Conservation (phyloP, 208 protist species). For the Leishmania tarentolae region DNA sequence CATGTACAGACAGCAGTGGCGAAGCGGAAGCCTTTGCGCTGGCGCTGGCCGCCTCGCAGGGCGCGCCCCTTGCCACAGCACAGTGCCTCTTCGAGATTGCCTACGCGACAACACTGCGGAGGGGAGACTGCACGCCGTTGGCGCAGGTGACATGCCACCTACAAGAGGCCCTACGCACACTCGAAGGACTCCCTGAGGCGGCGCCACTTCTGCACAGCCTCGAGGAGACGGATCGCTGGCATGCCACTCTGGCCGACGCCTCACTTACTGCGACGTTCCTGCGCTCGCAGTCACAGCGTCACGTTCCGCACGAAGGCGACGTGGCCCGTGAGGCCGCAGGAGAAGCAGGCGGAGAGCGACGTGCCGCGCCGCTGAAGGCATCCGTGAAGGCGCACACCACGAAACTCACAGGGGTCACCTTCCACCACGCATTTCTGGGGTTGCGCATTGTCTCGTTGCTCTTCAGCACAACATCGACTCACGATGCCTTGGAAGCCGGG, state of each 20-base stretch:
- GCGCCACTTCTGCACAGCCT: constrained; percentile 13
- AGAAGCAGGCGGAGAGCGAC: not conserved
- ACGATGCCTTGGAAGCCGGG: not conserved
- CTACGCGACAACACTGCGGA: constrained; percentile 15
- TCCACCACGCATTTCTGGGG: constrained; percentile 30
- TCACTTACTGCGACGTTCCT: constrained; percentile 26
- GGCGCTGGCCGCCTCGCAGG: constrained; percentile 43
- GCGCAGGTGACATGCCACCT: constrained; percentile 14
- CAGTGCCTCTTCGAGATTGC: constrained; percentile 47
- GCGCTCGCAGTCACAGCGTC: not conserved
- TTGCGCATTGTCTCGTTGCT: constrained; percentile 33
- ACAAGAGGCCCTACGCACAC: constrained; percentile 23
- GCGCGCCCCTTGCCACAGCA: constrained; percentile 43
- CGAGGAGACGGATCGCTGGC: not conserved
- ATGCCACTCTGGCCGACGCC: constrained; percentile 8
- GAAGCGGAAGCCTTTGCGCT: constrained; percentile 46
- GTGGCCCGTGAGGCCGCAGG: not conserved
- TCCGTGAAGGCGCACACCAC: not conserved
- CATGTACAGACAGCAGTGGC: constrained; percentile 28
- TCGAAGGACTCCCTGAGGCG: constrained; percentile 24
- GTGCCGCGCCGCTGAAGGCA: not conserved
- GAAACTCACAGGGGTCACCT: constrained; percentile 8
- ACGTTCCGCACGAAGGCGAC: not conserved
- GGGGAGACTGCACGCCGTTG: constrained; percentile 8
- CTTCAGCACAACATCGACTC: constrained; percentile 9